Base-by-base conservation (phyloP, 179 eudicot genomes). In the Drosera spatulata region DNA sequence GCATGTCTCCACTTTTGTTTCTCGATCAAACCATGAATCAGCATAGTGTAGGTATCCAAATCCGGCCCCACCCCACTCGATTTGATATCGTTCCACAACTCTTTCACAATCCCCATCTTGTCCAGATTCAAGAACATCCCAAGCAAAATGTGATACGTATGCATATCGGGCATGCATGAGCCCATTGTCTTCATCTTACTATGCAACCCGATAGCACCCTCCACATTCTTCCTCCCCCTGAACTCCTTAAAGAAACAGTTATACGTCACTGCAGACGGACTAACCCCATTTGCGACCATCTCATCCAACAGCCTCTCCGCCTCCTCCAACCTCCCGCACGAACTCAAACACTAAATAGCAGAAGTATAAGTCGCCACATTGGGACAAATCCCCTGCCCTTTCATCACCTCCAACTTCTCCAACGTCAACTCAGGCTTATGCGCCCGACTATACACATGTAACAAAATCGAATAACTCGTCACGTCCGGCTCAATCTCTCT, bases 201-300 rank as follows among this genome's bases (percentile, higher is more conserved):
- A 62, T 93, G 88, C 75, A 93, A 75, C 53, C 50, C 78, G 77
- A 93, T 62, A 55, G 95, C 96, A 47, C 79, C 75, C 4, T 86
- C 86, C 10, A 70, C 82, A 69, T 93, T 90, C 60, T 78, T 89
- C 75, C 96, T 79, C 39, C 96, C 96, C 46, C 81, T 73, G 61
- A 82, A 89, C 67, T 91, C 96, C 77, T 89, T 88, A 57, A 93
- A 89, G 75, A 93, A 93, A 68, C 99, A 93, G 60, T 93, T 93
- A 57, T 80, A 93, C 12, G 96, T 93, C 12, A 65, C 83, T 63
- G 95, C 78, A 3, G 79, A 73, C 2, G 95, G 96, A 10, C 78
- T 76, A 46, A 93, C 88, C 10, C 96, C 99, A 54, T 70, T 66
- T 10, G 14, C 5, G 50, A 77, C 81, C 96, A 93, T 89, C 79